Conservation (phyloP, 192 early-diverging fungal species). For the Geranomyces michiganensis region DNA sequence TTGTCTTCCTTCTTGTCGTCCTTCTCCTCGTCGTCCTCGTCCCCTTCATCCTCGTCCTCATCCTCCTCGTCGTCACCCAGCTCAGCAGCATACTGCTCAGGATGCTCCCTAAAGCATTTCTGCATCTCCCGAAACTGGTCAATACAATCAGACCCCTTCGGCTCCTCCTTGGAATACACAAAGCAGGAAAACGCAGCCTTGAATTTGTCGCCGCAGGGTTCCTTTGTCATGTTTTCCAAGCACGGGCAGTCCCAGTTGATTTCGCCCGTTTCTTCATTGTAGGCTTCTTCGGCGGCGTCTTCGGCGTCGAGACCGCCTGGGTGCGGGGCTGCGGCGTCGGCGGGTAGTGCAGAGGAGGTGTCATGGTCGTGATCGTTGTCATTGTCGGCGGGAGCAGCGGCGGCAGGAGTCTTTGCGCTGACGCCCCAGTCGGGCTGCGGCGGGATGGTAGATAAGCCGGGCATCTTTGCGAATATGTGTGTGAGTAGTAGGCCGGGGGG, state of each 20-base stretch:
- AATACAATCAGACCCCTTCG: constrained; percentile 97
- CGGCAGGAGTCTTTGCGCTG: too few species aligned
- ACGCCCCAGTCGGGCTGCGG: too few species aligned
- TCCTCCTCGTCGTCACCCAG: constrained; percentile 71
- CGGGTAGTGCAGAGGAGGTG: too few species aligned
- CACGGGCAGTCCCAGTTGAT: constrained; percentile 99
- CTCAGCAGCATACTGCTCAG: constrained; percentile 87
- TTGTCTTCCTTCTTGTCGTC: neutral
- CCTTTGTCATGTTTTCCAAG: constrained; percentile 90
- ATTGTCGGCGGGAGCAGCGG: too few species aligned
- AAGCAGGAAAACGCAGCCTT: constrained; percentile 97
- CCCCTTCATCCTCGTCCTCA: constrained; percentile 59
- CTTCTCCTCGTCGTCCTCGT: constrained; percentile 36
- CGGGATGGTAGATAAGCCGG: too few species aligned
- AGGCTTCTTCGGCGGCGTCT: constrained; percentile 40
- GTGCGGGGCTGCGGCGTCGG: too few species aligned
- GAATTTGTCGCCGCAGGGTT: constrained; percentile 96
- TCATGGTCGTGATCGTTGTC: too few species aligned
- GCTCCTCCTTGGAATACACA: constrained; percentile 89
- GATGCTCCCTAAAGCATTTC: constrained; percentile 79
- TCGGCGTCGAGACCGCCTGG: constrained; percentile 2
- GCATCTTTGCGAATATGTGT: too few species aligned
- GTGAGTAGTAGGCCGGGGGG: too few species aligned
- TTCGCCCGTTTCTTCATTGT: constrained; percentile 59
- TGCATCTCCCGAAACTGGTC: constrained; percentile 94